These are phyloP conservation scores for Boletus subluridellus DNA, from an alignment of 1,284 basidiomycete species.

Conservation along the genomic window DNA sequence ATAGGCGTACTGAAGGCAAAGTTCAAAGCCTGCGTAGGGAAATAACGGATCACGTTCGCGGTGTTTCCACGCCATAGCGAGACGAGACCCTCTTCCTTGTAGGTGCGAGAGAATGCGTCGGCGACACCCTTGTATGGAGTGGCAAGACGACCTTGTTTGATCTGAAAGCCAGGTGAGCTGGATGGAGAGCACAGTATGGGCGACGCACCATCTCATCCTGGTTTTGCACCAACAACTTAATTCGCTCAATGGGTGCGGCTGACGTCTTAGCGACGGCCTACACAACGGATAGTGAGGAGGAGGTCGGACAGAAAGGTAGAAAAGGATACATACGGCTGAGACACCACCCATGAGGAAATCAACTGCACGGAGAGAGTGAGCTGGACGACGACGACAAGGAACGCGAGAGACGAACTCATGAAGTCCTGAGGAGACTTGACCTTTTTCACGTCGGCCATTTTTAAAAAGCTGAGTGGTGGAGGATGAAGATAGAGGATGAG, in stretches of 20 bases:
- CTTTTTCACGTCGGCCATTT: slow-evolving; percentile 78
- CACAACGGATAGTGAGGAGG: slow-evolving; percentile 13
- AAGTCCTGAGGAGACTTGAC: slow-evolving; percentile 79
- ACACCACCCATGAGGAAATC: slow-evolving; percentile 94
- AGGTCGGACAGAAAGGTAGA: not conserved
- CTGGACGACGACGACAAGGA: not conserved
- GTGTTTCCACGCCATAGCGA: slow-evolving; percentile 96
- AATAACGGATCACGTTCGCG: slow-evolving; percentile 97
- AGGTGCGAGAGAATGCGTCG: slow-evolving; percentile 87
- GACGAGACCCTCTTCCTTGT: slow-evolving; percentile 86
- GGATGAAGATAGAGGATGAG: slow-evolving; percentile 41
- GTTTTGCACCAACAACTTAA: slow-evolving; percentile 98
- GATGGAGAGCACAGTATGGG: not conserved
- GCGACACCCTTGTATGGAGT: slow-evolving; percentile 90
- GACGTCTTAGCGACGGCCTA: slow-evolving; percentile 96
- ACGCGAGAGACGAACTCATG: slow-evolving; percentile 42
- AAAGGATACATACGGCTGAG: slow-evolving; percentile 63
- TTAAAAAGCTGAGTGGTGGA: slow-evolving; percentile 49
- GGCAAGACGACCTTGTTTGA: slow-evolving; percentile 93
- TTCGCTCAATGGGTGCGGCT: slow-evolving; percentile 98
- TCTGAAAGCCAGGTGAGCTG: slow-evolving; percentile 46
- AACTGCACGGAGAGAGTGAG: slow-evolving; percentile 43
- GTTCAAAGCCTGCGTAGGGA: slow-evolving; percentile 95
- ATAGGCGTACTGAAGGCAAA: slow-evolving; percentile 80
- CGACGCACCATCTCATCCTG: slow-evolving; percentile 84